Base-by-base conservation (phyloP, 2,329 filamentous ascomycete genomes). In the Dactylonectria macrodidyma region DNA sequence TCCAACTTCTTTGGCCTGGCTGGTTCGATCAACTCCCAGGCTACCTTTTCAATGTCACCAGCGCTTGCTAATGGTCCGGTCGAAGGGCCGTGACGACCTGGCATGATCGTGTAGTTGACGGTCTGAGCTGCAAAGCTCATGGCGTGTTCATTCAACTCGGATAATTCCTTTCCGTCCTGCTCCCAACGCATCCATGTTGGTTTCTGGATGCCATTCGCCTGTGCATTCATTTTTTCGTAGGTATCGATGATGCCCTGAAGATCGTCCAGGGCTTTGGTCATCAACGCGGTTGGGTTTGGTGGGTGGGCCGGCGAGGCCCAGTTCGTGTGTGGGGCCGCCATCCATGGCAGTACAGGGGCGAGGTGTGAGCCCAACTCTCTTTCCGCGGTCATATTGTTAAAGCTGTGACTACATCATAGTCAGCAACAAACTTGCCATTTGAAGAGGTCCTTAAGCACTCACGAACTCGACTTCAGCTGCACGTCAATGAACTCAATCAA, bases 161-260 rank as follows among this genome's bases (percentile, higher is more conserved):
- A 62, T 30, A 82, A 70, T 26, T 78, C 75, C 34, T 68, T 69
- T 11, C 64, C 74, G n/a, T 83, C 80, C 51, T 80, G 74, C 52
- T 73, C 65, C 81, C 80, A 83, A 3, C 73, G 77, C 66, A 77
- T 72, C 68, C 73, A 76, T 10, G 57, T 62, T 3, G 79, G 80
- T 54, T 71, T 73, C 14, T 70, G 70, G 34, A 78, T 72, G 1
- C 70, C 63, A 7, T 38, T 65, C 10, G 60, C 48, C 22, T 66
- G 62, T 12, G 69, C 69, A 50, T 68, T 74, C n/a, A 76, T 16
- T 1, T 38, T 55, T 33, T 77, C 73, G 59, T 78, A 81, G 14
- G 68, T 62, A 12, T 68, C 68, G 3, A 74, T 59, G 2, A 74
- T 52, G 1, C n/a, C 51, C 6, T 74, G 68, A 26, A 78, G 70